A percentile compares a stretch with the other conserved stretches of the same genome.
Evolutionary conservation across 371 early-diverging fungal species (phyloP).

Genomic region (Batkoa obscura): DNA sequence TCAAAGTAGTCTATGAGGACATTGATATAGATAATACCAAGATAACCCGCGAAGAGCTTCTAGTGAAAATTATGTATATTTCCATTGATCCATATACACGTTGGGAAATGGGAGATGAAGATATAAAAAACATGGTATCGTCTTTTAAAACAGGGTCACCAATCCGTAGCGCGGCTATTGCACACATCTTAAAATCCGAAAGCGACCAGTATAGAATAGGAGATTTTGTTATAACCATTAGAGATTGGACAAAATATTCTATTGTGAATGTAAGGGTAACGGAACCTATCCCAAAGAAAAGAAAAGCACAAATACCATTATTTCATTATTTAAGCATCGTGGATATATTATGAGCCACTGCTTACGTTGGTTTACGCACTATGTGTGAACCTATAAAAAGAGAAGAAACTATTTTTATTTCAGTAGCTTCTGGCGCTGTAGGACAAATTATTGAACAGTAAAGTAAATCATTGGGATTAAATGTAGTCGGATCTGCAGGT

Average conservation of each 20-base stretch:
- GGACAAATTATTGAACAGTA: constrained; percentile 46
- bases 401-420: constrained; percentile 34
- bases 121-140: constrained; percentile 23
- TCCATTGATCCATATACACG: constrained; percentile 39
- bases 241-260: constrained; percentile 34
- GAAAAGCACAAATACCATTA: constrained; percentile 15
- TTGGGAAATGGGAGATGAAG: constrained; percentile 29
- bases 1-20: too few species aligned
- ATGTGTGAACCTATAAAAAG: constrained; percentile 29
- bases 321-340: constrained; percentile 29
- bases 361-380: constrained; percentile 24
- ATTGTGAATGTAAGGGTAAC: constrained; percentile 16
- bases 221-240: constrained; percentile 31
- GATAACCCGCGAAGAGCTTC: too few species aligned
- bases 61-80: constrained; percentile 9
- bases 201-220: constrained; percentile 26
- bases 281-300: background rate
- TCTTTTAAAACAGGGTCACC: constrained; percentile 33
- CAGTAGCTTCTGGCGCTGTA: constrained; percentile 26
- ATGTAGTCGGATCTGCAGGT: constrained; percentile 44
- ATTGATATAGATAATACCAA: too few species aligned
- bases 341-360: constrained; percentile 37
- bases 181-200: background rate
- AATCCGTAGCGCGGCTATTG: constrained; percentile 18
- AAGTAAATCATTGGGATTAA: constrained; percentile 28